These are phyloP conservation scores for Lactarius quietus DNA, from an alignment of 768 basidiomycete species.

Conservation along the genomic window DNA sequence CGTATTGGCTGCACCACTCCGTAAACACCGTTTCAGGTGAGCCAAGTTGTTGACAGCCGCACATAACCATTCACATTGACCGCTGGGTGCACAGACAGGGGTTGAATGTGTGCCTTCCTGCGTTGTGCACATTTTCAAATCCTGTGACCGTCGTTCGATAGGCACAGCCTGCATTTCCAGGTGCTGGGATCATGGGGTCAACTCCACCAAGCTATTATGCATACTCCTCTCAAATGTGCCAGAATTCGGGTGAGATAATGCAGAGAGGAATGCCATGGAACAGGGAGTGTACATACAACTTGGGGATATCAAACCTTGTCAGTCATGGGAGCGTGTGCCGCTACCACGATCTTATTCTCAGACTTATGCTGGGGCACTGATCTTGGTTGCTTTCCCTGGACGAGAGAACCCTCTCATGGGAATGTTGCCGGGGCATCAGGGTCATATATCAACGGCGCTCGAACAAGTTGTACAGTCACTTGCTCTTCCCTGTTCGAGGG, in stretches of 20 bases:
- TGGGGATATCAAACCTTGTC: conserved; percentile 1
- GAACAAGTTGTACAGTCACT: not conserved
- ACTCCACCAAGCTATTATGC: not conserved
- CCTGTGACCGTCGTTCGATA: not conserved
- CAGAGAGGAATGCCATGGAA: not conserved
- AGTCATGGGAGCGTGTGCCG: not conserved
- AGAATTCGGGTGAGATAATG: not conserved
- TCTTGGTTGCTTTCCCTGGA: conserved; percentile 13
- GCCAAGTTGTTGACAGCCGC: conserved; percentile 10
- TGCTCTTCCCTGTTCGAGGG: not conserved
- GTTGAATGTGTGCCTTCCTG: not conserved
- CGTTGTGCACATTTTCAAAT: not conserved
- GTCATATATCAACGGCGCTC: conserved; percentile 7
- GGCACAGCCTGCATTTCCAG: conserved; percentile 4
- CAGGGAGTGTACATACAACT: not conserved
- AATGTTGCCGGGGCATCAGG: conserved; percentile 6
- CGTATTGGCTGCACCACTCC: not conserved
- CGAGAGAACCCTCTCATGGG: conserved; percentile 4
- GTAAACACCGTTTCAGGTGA: conserved; percentile 13
- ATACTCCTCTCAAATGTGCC: not conserved
- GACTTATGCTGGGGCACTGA: conserved; percentile 7
- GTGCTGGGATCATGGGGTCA: not conserved
- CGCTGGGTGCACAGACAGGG: not conserved
- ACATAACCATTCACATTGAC: conserved; percentile 8
- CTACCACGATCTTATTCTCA: conserved; percentile 1